Conservation (phyloP, 768 basidiomycete genomes). For the Lanmaoa rubissima region DNA sequence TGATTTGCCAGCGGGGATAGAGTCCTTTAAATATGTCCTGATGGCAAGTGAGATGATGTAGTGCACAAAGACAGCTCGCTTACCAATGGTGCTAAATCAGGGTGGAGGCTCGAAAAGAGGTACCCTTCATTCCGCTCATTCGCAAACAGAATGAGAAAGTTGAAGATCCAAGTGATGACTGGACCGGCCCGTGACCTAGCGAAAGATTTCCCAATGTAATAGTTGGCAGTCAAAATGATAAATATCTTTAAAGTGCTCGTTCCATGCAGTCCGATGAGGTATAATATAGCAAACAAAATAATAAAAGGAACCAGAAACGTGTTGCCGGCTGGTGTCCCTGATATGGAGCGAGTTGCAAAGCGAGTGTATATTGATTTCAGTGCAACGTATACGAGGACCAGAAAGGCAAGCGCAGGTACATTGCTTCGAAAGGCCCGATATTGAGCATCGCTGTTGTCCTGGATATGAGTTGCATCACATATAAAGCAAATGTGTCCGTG, state of each 20-base stretch:
- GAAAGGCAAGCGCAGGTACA: slow-evolving; percentile 54
- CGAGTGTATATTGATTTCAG: slow-evolving; percentile 51
- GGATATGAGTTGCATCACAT: neutral
- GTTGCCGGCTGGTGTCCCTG: slow-evolving; percentile 27
- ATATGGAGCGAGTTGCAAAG: slow-evolving; percentile 20
- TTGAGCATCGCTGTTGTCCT: slow-evolving; percentile 95
- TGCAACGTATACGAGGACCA: slow-evolving; percentile 53
- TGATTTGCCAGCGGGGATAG: slow-evolving; percentile 90
- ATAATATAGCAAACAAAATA: slow-evolving; percentile 55
- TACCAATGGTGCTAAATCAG: slow-evolving; percentile 61
- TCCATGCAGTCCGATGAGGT: slow-evolving; percentile 80
- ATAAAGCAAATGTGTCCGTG: neutral
- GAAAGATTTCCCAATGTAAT: slow-evolving; percentile 50
- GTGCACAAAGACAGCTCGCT: slow-evolving; percentile 23
- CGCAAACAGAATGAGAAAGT: slow-evolving; percentile 65
- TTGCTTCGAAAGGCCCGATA: slow-evolving; percentile 86
- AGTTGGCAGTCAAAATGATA: slow-evolving; percentile 69
- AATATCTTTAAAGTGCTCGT: slow-evolving; percentile 75
- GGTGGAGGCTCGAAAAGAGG: slow-evolving; percentile 53
- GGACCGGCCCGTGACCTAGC: slow-evolving; percentile 46
- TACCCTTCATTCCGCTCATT: slow-evolving; percentile 82
- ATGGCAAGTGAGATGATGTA: slow-evolving; percentile 7
- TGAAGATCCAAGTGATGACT: slow-evolving; percentile 74
- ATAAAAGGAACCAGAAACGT: slow-evolving; percentile 55
- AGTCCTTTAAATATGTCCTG: slow-evolving; percentile 71